Percentiles rank a stretch among this genome's conserved stretches.
Conservation (phyloP, 305 asterid species). For the Solanum chacoense region DNA sequence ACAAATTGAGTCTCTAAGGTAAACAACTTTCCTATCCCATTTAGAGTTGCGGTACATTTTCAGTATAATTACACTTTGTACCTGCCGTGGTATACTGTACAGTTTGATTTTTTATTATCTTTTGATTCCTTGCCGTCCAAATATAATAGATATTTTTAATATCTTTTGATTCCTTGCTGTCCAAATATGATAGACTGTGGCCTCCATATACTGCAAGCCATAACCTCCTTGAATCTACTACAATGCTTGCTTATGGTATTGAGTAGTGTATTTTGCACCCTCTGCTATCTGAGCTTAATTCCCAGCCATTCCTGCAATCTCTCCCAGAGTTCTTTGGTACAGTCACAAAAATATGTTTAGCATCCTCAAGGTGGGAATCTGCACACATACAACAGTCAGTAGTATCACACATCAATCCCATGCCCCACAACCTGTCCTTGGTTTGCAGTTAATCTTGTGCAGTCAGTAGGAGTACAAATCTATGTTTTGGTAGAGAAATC, state of each 20-base stretch:
- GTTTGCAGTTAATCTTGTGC: neutral
- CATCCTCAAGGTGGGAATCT: neutral
- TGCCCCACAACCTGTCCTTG: neutral
- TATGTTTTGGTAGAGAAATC: neutral
- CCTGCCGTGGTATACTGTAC: neutral
- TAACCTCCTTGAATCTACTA: neutral
- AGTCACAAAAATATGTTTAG: neutral
- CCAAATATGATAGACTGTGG: neutral
- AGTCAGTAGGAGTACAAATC: neutral
- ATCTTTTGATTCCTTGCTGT: neutral
- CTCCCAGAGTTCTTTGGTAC: neutral
- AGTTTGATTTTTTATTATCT: too few relatives aligned
- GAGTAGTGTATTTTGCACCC: neutral
- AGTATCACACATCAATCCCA: neutral
- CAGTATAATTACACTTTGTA: neutral
- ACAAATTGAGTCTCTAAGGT: neutral
- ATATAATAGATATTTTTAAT: neutral
- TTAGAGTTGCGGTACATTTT: neutral
- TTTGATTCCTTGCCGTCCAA: neutral
- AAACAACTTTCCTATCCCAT: neutral
- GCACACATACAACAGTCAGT: neutral
- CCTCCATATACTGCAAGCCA: neutral
- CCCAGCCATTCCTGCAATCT: neutral
- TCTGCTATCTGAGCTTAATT: neutral
- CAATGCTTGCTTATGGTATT: neutral